Conservation (phyloP, 257 asterid genomes). For the Solanum lignicaule region DNA sequence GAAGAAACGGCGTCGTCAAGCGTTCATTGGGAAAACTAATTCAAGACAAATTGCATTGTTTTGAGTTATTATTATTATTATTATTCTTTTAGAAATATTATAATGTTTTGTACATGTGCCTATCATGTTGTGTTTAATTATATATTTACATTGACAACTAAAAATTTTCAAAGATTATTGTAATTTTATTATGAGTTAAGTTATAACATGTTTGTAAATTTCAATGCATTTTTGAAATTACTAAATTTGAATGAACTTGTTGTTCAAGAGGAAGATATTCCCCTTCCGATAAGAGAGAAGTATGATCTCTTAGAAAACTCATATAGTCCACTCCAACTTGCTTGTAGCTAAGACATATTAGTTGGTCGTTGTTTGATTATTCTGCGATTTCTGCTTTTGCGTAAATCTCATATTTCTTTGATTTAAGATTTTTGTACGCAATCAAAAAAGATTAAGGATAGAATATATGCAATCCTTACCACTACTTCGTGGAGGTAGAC, state of each 20-base stretch:
- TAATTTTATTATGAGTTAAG: not conserved
- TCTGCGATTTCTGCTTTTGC: not conserved
- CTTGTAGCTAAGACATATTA: not conserved
- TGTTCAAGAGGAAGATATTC: not conserved
- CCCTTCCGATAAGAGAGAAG: not conserved
- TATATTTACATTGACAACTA: not conserved
- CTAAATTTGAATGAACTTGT: not conserved
- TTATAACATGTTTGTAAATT: not conserved
- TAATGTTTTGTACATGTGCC: not conserved
- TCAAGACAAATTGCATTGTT: not conserved
- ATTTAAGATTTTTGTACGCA: too few relatives aligned
- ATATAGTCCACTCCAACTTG: not conserved
- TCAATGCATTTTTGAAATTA: not conserved
- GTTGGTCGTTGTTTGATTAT: not conserved
- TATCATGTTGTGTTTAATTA: not conserved
- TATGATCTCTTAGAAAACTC: not conserved
- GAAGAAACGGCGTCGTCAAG: constrained; percentile 3
- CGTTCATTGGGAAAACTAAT: not conserved
- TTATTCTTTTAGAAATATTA: not conserved
- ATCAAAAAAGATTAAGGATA: too few relatives aligned
- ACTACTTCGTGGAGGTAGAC: not conserved
- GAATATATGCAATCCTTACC: too few relatives aligned
- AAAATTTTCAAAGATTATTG: not conserved
- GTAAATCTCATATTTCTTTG: too few relatives aligned
- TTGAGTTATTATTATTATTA: not conserved